Percentiles rank a stretch among this genome's conserved stretches.
phyloP scores from a whole-genome alignment of 1,139 yeast genomes.

The Yamadazyma atlantica region DNA sequence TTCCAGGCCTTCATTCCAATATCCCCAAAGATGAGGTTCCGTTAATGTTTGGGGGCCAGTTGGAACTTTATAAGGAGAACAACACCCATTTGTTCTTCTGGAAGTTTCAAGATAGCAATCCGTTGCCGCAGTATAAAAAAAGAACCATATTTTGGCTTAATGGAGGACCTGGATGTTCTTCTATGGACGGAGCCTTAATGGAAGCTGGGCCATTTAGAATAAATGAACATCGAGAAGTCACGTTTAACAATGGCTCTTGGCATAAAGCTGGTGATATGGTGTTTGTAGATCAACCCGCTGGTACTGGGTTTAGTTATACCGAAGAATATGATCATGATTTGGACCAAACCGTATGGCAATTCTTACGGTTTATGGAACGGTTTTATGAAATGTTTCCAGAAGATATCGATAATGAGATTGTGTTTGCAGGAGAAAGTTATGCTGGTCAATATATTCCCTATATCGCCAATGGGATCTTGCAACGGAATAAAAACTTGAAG shows the following conservation, averaged over 20 bases:
- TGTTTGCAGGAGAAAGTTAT: constrained; percentile 91
- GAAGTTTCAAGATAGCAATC: constrained; percentile 52
- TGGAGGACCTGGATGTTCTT: constrained; percentile 98
- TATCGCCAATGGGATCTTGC: constrained; percentile 63
- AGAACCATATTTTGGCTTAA: constrained; percentile 81
- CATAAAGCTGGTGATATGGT: constrained; percentile 73
- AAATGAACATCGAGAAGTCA: constrained; percentile 39
- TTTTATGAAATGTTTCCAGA: constrained; percentile 77
- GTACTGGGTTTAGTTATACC: constrained; percentile 83
- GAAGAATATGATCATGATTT: constrained; percentile 59
- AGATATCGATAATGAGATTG: constrained; percentile 61
- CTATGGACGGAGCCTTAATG: constrained; percentile 95
- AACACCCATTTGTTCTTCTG: constrained; percentile 78
- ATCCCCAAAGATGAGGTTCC: constrained; percentile 38
- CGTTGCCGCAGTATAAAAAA: constrained; percentile 29
- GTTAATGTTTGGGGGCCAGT: constrained; percentile 71
- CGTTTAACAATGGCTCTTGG: constrained; percentile 80
- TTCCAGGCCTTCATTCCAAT: constrained; percentile 42
- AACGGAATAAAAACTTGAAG: constrained; percentile 38
- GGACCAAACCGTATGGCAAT: constrained; percentile 56
- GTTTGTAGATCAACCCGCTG: constrained; percentile 93
- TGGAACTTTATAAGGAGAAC: constrained; percentile 52
- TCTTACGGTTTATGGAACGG: constrained; percentile 62
- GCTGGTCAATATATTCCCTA: constrained; percentile 98
- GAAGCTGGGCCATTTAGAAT: constrained; percentile 90